A percentile compares a stretch with the other conserved stretches of the same genome.
phyloP scores from a whole-genome alignment of 768 basidiomycete species.

The Tephrocybe sp. region DNA sequence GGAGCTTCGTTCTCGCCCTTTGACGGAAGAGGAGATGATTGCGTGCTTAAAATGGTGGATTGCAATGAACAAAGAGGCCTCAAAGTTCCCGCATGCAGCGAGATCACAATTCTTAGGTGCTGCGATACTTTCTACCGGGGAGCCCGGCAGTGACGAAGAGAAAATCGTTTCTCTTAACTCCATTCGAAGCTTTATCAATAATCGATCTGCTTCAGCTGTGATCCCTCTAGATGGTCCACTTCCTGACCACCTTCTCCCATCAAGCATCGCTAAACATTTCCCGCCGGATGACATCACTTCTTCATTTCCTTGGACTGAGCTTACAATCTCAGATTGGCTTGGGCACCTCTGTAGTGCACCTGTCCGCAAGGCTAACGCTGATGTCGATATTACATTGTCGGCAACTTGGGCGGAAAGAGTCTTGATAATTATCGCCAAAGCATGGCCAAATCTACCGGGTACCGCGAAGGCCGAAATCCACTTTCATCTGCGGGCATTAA shows the following conservation, averaged over 20 bases:
- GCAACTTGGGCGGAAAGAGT: constrained; percentile 81
- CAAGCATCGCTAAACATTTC: constrained; percentile 61
- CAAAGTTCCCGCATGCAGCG: constrained; percentile 35
- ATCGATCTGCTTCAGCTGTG: constrained; percentile 45
- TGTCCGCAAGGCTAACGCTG: constrained; percentile 37
- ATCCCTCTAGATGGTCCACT: constrained; percentile 77
- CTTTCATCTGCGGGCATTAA: constrained; percentile 42
- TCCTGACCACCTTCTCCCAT: constrained; percentile 69
- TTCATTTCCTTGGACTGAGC: constrained; percentile 77
- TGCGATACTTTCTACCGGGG: constrained; percentile 53
- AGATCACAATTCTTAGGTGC: constrained; percentile 68
- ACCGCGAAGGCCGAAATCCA: constrained; percentile 46
- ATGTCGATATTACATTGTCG: constrained; percentile 64
- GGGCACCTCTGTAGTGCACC: constrained; percentile 53
- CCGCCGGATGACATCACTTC: constrained; percentile 42
- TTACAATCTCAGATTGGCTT: constrained; percentile 76
- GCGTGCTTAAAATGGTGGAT: constrained; percentile 90
- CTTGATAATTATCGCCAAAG: constrained; percentile 57
- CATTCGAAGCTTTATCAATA: constrained; percentile 71
- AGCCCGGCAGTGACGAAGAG: constrained; percentile 36
- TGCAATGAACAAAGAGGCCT: constrained; percentile 34
- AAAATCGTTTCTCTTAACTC: constrained; percentile 66
- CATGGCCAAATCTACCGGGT: constrained; percentile 66
- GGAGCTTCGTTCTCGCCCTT: constrained; percentile 69
- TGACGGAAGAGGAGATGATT: constrained; percentile 71